Evolutionary conservation across 192 early-diverging fungal genomes (phyloP).

Genomic region (Coemansia sp.): DNA sequence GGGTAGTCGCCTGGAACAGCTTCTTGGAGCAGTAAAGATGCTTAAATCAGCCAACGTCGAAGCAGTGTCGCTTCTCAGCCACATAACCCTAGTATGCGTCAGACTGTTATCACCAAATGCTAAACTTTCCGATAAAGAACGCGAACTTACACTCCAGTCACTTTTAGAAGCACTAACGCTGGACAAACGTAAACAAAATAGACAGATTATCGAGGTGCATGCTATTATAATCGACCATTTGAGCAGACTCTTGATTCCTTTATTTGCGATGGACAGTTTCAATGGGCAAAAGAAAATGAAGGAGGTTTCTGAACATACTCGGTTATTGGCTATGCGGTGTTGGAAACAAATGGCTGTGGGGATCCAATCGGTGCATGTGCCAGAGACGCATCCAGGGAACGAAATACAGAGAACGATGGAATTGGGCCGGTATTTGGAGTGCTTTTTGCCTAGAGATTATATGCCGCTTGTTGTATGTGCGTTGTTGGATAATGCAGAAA

Average conservation of each 20-base stretch:
- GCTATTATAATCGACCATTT: conserved; percentile 40
- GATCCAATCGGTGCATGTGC: conserved; percentile 20
- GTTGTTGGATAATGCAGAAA: conserved; percentile 41
- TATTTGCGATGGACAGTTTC: conserved; percentile 10
- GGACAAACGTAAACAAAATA: conserved; percentile 4
- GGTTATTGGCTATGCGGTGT: conserved; percentile 25
- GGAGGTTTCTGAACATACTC: conserved; percentile 14
- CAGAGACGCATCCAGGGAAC: conserved; percentile 7
- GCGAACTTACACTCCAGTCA: conserved; percentile 23
- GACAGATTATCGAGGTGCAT: conserved; percentile 20
- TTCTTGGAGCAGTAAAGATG: background rate
- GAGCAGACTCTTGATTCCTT: conserved; percentile 18
- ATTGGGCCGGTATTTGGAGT: conserved; percentile 12
- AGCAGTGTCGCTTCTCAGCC: conserved; percentile 25
- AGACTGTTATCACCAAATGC: conserved; percentile 12
- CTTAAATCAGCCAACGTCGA: conserved; percentile 24
- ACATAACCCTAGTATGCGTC: conserved; percentile 22
- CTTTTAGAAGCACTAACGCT: conserved; percentile 18
- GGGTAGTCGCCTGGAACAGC: conserved; percentile 12
- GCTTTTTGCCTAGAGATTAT: conserved; percentile 28
- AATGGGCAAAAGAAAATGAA: background rate
- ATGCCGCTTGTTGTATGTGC: conserved; percentile 28
- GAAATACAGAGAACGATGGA: background rate
- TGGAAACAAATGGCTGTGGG: conserved; percentile 22
- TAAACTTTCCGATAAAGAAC: conserved; percentile 26